A percentile compares a stretch with the other conserved stretches of the same genome.
These are phyloP conservation scores for Candida odintsovae DNA, from an alignment of 805 yeast species.

Conservation along the genomic window DNA sequence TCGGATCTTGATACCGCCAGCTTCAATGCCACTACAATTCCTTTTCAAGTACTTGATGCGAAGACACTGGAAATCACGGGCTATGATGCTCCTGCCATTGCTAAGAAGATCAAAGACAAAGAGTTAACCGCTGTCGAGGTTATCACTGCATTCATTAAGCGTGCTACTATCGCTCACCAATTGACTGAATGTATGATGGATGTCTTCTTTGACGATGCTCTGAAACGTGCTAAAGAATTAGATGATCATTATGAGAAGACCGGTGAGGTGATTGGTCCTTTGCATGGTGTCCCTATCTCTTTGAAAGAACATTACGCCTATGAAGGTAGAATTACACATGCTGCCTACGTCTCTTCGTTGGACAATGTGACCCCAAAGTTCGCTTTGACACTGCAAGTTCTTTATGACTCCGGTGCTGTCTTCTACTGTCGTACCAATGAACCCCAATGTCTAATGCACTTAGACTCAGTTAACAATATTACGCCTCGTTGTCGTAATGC, in stretches of 20 bases:
- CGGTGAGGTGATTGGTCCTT: constrained; percentile 55
- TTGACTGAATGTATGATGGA: constrained; percentile 57
- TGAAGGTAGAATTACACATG: constrained; percentile 50
- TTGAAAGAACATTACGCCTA: constrained; percentile 59
- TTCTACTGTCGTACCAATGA: constrained; percentile 61
- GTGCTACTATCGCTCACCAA: constrained; percentile 60
- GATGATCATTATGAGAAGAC: constrained; percentile 45
- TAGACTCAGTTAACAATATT: constrained; percentile 56
- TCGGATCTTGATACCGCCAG: constrained; percentile 14
- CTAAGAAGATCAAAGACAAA: constrained; percentile 10
- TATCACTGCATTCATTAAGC: constrained; percentile 26
- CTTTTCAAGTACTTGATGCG: constrained; percentile 14
- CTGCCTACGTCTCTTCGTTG: constrained; percentile 50
- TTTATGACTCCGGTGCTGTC: constrained; percentile 37
- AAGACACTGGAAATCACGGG: constrained; percentile 18
- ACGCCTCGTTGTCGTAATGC: constrained; percentile 57
- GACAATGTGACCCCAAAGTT: constrained; percentile 42
- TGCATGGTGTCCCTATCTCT: constrained; percentile 67
- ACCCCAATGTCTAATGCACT: constrained; percentile 68
- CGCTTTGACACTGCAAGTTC: constrained; percentile 40
- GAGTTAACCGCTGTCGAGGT: constrained; percentile 18
- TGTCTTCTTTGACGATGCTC: constrained; percentile 60
- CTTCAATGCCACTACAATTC: constrained; percentile 20
- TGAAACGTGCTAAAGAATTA: constrained; percentile 46
- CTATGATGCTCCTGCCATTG: constrained; percentile 17